Evolutionary conservation across 768 basidiomycete genomes (phyloP).

Genomic region (Rhodotorula paludigena): DNA sequence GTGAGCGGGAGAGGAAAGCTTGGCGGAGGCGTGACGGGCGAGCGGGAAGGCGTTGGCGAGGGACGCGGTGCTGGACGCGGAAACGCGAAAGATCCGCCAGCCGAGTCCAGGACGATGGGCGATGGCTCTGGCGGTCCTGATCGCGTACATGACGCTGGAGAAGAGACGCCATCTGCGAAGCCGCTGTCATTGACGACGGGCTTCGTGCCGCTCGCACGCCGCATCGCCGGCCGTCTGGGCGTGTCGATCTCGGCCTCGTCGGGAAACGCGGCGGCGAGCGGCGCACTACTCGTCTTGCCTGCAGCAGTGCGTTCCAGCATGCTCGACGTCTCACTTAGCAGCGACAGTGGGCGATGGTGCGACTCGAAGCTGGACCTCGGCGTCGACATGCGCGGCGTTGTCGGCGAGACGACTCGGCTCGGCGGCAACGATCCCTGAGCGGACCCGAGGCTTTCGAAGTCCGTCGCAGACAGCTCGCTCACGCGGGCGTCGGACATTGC

Average conservation of each 20-base stretch:
- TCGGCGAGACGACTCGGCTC: too few relatives aligned
- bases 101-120: neutral
- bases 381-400: constrained; percentile 1
- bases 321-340: constrained; percentile 1
- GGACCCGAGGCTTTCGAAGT: neutral
- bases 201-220: neutral
- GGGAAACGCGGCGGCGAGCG: too few relatives aligned
- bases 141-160: neutral
- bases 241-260: neutral
- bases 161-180: neutral
- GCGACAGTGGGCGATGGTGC: neutral
- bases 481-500: neutral
- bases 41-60: too few relatives aligned
- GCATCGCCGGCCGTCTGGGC: neutral
- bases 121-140: neutral
- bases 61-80: neutral
- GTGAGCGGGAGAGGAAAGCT: neutral
- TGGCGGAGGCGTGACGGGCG: too few relatives aligned
- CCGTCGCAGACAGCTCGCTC: neutral
- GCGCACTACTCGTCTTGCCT: too few relatives aligned
- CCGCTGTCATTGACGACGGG: constrained; percentile 5
- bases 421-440: neutral
- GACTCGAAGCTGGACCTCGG: neutral
- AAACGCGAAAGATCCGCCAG: neutral
- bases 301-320: too few relatives aligned